A percentile compares a stretch with the other conserved stretches of the same genome.
Conservation (phyloP, 305 asterid genomes). For the Coffea humblotiana region DNA sequence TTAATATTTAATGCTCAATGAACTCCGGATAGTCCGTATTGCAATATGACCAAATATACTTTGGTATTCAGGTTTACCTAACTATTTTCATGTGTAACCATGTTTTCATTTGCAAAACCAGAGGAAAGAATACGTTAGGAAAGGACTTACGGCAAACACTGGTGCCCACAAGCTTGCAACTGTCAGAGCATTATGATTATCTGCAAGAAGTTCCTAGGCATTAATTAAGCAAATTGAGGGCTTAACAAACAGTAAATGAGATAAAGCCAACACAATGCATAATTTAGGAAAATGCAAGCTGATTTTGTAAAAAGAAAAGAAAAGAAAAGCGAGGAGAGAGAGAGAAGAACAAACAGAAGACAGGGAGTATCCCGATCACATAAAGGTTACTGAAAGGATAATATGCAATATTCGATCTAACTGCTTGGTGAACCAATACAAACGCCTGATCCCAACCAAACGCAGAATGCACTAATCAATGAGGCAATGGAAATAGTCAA, state of each 20-base stretch:
- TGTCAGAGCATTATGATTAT: constrained; percentile 84
- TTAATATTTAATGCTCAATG: neutral
- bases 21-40: neutral
- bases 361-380: neutral
- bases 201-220: constrained; percentile 46
- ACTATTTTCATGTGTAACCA: neutral
- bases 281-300: neutral
- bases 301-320: no score
- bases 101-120: neutral
- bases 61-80: neutral
- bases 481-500: neutral
- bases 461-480: neutral
- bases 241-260: neutral
- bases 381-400: neutral
- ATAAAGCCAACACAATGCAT: neutral
- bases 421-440: neutral
- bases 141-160: constrained; percentile 70
- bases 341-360: neutral
- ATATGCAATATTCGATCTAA: neutral
- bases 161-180: constrained; percentile 93
- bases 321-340: no score
- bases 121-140: constrained; percentile 15
- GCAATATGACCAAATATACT: neutral
- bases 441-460: neutral
- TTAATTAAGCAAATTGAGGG: constrained; percentile 19